These are phyloP conservation scores for Pseudogymnoascus sp. DNA, from an alignment of 2,329 filamentous ascomycete genomes.

Conservation along the genomic window DNA sequence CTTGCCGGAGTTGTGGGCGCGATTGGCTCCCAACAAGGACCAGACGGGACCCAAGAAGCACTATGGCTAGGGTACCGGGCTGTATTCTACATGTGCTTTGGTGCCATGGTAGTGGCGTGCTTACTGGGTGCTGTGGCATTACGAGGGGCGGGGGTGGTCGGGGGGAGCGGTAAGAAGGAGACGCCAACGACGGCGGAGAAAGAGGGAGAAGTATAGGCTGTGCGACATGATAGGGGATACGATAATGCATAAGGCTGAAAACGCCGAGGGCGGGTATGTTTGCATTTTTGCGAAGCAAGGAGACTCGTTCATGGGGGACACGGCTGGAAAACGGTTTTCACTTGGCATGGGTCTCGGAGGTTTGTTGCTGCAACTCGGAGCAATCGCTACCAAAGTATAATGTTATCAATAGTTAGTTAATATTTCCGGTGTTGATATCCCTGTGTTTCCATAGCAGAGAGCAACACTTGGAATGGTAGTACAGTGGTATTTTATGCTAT, in stretches of 20 bases:
- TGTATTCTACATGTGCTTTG: conserved; percentile 1
- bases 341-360: neutral
- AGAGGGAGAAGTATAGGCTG: neutral
- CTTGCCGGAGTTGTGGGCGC: neutral
- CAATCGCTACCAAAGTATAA: neutral
- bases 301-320: neutral
- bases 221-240: neutral
- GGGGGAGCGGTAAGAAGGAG: neutral
- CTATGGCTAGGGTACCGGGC: neutral
- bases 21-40: neutral
- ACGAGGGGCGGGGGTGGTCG: neutral
- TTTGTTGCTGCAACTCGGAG: neutral
- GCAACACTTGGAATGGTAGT: neutral
- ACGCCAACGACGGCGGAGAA: neutral
- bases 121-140: neutral
- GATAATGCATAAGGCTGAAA: neutral
- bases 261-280: neutral
- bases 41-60: neutral
- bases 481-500: neutral
- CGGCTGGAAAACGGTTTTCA: neutral
- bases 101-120: neutral
- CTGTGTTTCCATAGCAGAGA: neutral
- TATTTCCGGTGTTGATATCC: neutral
- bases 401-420: neutral
- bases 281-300: neutral